Conservation (phyloP, 2,329 filamentous ascomycete species). For the Cadophora luteo-olivacea region DNA sequence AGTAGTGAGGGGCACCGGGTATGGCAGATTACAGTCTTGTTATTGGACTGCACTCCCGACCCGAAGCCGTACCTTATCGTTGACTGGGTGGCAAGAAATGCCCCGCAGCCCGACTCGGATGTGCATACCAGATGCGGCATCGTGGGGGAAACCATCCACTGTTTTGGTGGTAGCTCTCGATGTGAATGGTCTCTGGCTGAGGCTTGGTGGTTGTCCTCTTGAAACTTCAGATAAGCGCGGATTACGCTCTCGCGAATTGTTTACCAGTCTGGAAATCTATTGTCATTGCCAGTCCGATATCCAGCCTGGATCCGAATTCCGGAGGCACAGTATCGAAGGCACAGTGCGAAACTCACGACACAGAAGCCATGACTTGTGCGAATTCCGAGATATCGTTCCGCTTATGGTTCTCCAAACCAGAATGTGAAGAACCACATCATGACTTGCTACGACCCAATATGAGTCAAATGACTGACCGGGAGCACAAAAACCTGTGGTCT, state of each 20-base stretch:
- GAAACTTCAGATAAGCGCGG: neutral
- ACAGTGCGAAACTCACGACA: neutral
- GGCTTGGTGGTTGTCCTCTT: neutral
- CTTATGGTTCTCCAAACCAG: neutral
- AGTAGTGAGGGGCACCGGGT: neutral
- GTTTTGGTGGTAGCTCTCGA: neutral
- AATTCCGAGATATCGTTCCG: neutral
- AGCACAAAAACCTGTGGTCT: neutral
- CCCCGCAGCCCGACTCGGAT: slow-evolving; percentile 28
- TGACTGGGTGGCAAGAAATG: neutral
- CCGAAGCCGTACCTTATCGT: slow-evolving; percentile 5
- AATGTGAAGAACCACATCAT: neutral
- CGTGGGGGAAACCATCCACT: slow-evolving; percentile 25
- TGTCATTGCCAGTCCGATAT: neutral
- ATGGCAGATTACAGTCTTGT: neutral
- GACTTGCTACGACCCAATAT: too few species aligned
- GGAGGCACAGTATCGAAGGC: neutral
- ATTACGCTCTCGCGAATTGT: neutral
- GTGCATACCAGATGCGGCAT: slow-evolving; percentile 34
- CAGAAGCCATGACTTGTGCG: neutral
- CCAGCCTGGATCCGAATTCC: neutral
- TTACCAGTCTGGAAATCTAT: neutral
- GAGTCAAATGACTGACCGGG: too few species aligned
- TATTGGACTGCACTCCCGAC: slow-evolving; percentile 2
- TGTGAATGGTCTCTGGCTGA: neutral